Evolutionary conservation across 352 stramenopile genomes (phyloP).

Genomic region (Elongisporangium undulatum): DNA sequence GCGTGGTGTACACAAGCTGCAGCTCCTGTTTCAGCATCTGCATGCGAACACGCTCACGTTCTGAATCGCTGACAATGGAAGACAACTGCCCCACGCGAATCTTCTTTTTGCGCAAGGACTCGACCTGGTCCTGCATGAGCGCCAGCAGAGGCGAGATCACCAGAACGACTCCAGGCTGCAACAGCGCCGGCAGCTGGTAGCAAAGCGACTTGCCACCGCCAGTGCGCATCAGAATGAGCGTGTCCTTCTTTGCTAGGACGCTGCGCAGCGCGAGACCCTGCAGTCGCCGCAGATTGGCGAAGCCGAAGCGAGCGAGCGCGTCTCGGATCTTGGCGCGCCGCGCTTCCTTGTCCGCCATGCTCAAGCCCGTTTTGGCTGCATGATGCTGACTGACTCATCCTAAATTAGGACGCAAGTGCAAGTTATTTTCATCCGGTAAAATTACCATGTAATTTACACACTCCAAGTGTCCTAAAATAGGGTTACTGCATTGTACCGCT

Average conservation of each 20-base stretch:
- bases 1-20: conserved; percentile 86
- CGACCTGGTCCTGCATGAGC: conserved; percentile 89
- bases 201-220: conserved; percentile 97
- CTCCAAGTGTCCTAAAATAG: conserved; percentile 15
- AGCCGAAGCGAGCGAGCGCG: conserved; percentile 41
- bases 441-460: too few species aligned
- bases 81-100: conserved; percentile 56
- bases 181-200: conserved; percentile 90
- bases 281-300: conserved; percentile 31
- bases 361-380: not conserved
- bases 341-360: conserved; percentile 14
- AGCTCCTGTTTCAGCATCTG: conserved; percentile 24
- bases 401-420: not conserved
- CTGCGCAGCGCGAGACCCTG: conserved; percentile 38
- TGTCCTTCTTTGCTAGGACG: conserved; percentile 37
- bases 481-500: conserved; percentile 19
- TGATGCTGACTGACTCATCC: not conserved
- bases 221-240: conserved; percentile 94
- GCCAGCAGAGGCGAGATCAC: conserved; percentile 87
- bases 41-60: conserved; percentile 22
- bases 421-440: too few species aligned
- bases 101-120: conserved; percentile 34
- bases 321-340: conserved; percentile 41
- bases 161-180: conserved; percentile 72
- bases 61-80: conserved; percentile 29